Percentiles rank a stretch among this genome's conserved stretches.
Evolutionary conservation across 306 rosid genomes (phyloP).

Genomic region (Trichosanthes cucumerina): DNA sequence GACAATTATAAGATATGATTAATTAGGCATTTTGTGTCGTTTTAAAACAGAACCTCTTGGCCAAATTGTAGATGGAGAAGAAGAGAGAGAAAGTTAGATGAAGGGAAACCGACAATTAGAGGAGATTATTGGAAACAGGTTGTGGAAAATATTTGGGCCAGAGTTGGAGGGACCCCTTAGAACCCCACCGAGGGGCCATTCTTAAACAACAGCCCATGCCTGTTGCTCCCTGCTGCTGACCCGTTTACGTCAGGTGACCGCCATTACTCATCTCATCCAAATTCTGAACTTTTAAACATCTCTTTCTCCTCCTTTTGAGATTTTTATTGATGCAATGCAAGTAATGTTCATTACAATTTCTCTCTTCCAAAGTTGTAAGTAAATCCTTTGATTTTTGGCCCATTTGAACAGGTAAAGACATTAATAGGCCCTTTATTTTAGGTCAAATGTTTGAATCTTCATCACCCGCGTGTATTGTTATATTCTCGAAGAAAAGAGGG

Average conservation of each 20-base stretch:
- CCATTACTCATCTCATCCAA: neutral
- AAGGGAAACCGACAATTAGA: conserved; percentile 1
- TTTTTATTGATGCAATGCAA: neutral
- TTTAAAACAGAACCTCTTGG: neutral
- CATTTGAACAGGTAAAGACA: neutral
- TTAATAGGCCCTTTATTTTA: neutral
- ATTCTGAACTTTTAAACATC: neutral
- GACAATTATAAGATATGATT: neutral
- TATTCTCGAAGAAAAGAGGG: neutral
- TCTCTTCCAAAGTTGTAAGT: neutral
- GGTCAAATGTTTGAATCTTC: neutral
- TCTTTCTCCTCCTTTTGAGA: neutral
- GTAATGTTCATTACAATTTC: neutral
- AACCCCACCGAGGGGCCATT: neutral
- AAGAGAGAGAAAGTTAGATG: neutral
- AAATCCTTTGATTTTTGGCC: neutral
- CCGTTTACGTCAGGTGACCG: neutral
- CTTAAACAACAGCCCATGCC: conserved; percentile 1
- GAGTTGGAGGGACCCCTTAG: neutral
- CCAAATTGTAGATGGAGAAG: neutral
- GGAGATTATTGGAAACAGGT: neutral
- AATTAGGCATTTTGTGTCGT: neutral
- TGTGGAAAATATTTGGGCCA: neutral
- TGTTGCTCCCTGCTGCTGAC: neutral
- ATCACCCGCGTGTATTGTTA: neutral